These are phyloP conservation scores for Sporodiniella umbellata DNA, from an alignment of 371 early-diverging fungal genomes.

Conservation along the genomic window DNA sequence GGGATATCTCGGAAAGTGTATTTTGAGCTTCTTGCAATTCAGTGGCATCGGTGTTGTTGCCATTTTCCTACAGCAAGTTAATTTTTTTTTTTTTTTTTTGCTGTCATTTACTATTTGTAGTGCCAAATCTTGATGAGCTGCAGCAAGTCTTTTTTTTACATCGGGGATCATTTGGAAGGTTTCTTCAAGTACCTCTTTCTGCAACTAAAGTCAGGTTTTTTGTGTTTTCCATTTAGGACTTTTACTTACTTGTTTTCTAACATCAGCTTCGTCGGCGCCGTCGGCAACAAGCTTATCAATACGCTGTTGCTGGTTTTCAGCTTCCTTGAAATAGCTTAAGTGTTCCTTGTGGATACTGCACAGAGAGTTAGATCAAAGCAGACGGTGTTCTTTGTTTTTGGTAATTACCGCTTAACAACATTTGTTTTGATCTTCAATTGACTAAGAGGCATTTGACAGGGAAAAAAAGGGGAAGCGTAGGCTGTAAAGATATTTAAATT, in stretches of 20 bases:
- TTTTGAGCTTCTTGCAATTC: conserved; percentile 44
- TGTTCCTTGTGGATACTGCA: conserved; percentile 64
- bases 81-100: not conserved
- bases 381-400: not conserved
- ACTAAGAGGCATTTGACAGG: conserved; percentile 40
- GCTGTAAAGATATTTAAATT: not conserved
- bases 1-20: conserved; percentile 26
- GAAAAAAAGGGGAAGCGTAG: not conserved
- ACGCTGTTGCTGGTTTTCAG: conserved; percentile 56
- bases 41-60: conserved; percentile 30
- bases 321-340: conserved; percentile 61
- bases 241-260: conserved; percentile 65
- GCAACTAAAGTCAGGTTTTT: not conserved
- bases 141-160: conserved; percentile 55
- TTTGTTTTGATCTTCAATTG: conserved; percentile 72
- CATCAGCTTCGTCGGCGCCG: conserved; percentile 62
- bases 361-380: too few relatives aligned
- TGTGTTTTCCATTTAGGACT: not conserved
- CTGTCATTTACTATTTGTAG: conserved; percentile 30
- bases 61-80: conserved; percentile 28
- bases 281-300: conserved; percentile 61
- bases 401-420: conserved; percentile 59
- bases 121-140: conserved; percentile 58
- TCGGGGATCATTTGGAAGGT: conserved; percentile 77
- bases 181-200: conserved; percentile 78